Evolutionary conservation across 768 basidiomycete genomes (phyloP).

Genomic region (Clathrus columnatus): DNA sequence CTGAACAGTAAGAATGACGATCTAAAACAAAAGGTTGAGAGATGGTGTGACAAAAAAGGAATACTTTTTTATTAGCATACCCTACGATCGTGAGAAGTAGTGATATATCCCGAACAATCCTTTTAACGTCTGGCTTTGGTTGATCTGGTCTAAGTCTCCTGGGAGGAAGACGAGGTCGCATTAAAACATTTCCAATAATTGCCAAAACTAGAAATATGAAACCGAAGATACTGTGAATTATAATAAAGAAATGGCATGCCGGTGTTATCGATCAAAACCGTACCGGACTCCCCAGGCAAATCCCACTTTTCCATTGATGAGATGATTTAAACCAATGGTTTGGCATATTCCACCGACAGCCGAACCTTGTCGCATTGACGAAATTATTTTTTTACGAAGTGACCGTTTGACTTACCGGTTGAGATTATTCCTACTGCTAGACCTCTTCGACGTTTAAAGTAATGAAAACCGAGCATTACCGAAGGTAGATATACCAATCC

Average conservation of each 20-base stretch:
- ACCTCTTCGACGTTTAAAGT: conserved; percentile 33
- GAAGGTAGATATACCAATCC: conserved; percentile 40
- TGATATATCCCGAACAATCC: background rate
- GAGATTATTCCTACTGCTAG: conserved; percentile 39
- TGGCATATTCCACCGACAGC: conserved; percentile 41
- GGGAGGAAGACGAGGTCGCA: conserved; percentile 15
- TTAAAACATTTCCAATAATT: conserved; percentile 15
- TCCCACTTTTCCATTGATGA: conserved; percentile 18
- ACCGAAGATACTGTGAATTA: background rate
- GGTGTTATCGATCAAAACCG: background rate
- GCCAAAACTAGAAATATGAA: conserved; percentile 16
- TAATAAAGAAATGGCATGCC: too few species aligned
- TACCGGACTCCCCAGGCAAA: conserved; percentile 7
- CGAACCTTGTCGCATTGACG: background rate
- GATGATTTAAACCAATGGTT: conserved; percentile 43
- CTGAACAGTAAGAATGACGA: background rate
- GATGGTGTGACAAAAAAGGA: background rate
- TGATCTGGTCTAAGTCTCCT: background rate
- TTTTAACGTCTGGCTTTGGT: background rate
- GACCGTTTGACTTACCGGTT: conserved; percentile 29
- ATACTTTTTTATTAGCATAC: conserved; percentile 3
- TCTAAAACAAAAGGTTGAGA: background rate
- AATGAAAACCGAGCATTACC: conserved; percentile 38
- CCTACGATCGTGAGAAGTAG: conserved; percentile 6
- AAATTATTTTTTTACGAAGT: background rate